phyloP scores from a whole-genome alignment of 192 early-diverging fungal genomes.

The Diversispora epigaea region DNA sequence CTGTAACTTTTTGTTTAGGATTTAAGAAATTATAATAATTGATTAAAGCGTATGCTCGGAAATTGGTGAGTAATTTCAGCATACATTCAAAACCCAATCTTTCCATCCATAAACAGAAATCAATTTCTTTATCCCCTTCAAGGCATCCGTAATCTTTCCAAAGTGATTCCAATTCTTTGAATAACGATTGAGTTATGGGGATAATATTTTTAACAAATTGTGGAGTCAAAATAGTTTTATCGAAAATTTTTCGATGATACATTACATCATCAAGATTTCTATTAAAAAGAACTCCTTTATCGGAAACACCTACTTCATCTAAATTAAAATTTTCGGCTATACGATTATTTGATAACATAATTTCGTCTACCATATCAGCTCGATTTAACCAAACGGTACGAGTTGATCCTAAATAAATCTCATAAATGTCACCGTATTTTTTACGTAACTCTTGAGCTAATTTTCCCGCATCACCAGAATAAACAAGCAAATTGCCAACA shows the following conservation, averaged over 20 bases:
- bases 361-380: background rate
- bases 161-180: background rate
- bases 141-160: background rate
- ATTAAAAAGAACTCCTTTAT: background rate
- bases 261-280: background rate
- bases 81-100: background rate
- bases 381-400: background rate
- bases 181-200: background rate
- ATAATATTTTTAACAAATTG: background rate
- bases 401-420: conserved; percentile 1
- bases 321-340: background rate
- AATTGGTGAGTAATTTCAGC: background rate
- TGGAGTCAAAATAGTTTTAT: background rate
- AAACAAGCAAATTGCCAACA: conserved; percentile 3
- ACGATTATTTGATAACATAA: background rate
- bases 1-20: background rate
- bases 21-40: conserved; percentile 11
- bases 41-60: no score
- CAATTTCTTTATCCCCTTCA: background rate
- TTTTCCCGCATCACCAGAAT: background rate
- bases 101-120: background rate
- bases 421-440: conserved; percentile 12
- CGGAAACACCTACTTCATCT: background rate
- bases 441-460: background rate
- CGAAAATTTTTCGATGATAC: background rate